These are phyloP conservation scores for Capsella rubella DNA, from an alignment of 441 rosid species.

Conservation along the genomic window DNA sequence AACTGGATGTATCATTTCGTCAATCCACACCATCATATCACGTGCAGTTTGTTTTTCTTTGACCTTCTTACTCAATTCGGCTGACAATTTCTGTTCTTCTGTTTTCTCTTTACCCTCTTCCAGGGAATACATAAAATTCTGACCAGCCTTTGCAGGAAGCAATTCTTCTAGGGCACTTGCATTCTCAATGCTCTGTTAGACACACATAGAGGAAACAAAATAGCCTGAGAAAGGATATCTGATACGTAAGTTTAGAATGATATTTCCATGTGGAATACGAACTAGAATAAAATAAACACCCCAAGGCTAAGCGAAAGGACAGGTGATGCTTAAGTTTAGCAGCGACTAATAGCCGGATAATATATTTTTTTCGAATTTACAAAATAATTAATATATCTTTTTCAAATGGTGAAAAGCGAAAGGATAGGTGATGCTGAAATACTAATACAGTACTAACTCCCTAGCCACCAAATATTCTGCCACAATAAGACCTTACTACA, in stretches of 20 bases:
- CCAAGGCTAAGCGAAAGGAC: not conserved
- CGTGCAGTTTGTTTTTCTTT: conserved; percentile 84
- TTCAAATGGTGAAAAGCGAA: not conserved
- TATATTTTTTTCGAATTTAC: not conserved
- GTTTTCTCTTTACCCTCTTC: conserved; percentile 80
- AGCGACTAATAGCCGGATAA: not conserved
- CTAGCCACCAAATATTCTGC: not conserved
- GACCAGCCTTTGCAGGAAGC: conserved; percentile 87
- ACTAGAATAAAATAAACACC: not conserved
- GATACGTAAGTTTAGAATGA: conserved; percentile 4
- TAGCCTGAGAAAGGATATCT: conserved; percentile 3
- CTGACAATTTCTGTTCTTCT: conserved; percentile 76
- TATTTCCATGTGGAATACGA: conserved; percentile 7
- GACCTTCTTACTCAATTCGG: conserved; percentile 81
- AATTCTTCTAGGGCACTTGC: conserved; percentile 88
- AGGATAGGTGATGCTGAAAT: too few species aligned
- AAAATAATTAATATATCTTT: not conserved
- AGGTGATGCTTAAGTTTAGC: conserved; percentile 1
- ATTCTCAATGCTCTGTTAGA: conserved; percentile 85
- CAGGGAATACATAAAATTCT: conserved; percentile 69
- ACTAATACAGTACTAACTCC: conserved; percentile 8
- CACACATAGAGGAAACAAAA: conserved; percentile 28
- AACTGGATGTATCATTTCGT: conserved; percentile 72
- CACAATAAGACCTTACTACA: not conserved
- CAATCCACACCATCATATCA: conserved; percentile 86